These are phyloP conservation scores for Mycosarcoma maydis DNA, from an alignment of 1,284 basidiomycete species.

Conservation along the genomic window DNA sequence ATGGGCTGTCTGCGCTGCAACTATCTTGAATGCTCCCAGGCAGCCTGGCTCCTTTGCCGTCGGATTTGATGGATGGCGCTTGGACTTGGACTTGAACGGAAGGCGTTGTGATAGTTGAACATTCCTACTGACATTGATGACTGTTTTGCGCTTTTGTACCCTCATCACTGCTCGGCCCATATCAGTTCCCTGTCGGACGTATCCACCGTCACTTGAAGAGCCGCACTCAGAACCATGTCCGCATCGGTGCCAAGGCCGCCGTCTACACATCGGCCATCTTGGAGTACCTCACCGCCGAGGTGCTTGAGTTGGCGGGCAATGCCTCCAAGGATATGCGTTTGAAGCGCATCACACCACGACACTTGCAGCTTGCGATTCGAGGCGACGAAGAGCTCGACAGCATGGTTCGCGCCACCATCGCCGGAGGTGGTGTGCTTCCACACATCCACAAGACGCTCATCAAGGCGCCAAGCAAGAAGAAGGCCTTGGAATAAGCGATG, in stretches of 20 bases:
- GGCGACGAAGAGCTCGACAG: slow-evolving; percentile 87
- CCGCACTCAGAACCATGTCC: slow-evolving; percentile 90
- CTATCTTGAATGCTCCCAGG: no score
- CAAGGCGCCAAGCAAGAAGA: slow-evolving; percentile 56
- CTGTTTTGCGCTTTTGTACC: neutral
- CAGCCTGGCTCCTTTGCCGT: no score
- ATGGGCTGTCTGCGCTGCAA: no score
- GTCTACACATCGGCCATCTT: slow-evolving; percentile 91
- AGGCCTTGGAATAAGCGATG: slow-evolving; percentile 24
- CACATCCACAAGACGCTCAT: slow-evolving; percentile 85
- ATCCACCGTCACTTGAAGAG: slow-evolving; percentile 93
- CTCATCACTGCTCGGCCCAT: neutral
- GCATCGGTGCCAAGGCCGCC: slow-evolving; percentile 89
- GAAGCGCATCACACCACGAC: slow-evolving; percentile 94
- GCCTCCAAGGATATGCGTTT: slow-evolving; percentile 95
- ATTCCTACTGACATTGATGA: no score
- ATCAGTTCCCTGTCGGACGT: slow-evolving; percentile 88
- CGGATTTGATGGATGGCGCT: no score
- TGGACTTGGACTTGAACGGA: no score
- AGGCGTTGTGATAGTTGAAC: no score
- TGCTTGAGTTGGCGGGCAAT: slow-evolving; percentile 92
- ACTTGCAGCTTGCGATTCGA: slow-evolving; percentile 90
- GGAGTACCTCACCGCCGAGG: slow-evolving; percentile 89
- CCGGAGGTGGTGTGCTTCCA: slow-evolving; percentile 88
- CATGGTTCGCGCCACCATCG: slow-evolving; percentile 72